A percentile compares a stretch with the other conserved stretches of the same genome.
Conservation (phyloP, 306 rosid species). For the Trifolium fragiferum region DNA sequence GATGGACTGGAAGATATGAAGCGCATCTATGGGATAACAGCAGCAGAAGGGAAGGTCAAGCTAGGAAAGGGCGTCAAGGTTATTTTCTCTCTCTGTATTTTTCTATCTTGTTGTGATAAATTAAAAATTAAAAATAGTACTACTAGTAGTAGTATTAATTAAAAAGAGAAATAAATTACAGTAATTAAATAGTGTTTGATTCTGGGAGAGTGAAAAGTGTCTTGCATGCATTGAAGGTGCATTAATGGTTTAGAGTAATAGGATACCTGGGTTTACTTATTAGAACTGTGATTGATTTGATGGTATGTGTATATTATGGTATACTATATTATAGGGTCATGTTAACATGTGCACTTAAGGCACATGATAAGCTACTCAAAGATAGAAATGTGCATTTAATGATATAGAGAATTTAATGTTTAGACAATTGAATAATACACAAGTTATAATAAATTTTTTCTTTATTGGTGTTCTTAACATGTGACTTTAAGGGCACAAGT, state of each 20-base stretch:
- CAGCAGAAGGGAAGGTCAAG: conserved; percentile 99
- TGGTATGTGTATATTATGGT: background rate
- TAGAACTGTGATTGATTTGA: conserved; percentile 20
- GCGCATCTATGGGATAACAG: conserved; percentile 99
- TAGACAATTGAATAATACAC: too few species aligned
- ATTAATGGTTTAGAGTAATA: conserved; percentile 43
- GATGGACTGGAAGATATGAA: conserved; percentile 99
- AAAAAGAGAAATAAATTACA: background rate
- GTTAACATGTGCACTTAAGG: too few species aligned
- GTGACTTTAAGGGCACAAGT: too few species aligned
- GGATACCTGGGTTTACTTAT: conserved; percentile 55
- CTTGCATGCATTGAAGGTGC: conserved; percentile 63
- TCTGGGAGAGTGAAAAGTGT: conserved; percentile 42
- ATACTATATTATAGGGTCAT: background rate
- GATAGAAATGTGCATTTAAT: too few species aligned
- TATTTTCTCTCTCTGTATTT: background rate
- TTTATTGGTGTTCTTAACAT: too few species aligned
- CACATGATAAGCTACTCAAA: too few species aligned
- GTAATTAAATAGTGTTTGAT: conserved; percentile 12
- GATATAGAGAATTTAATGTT: too few species aligned
- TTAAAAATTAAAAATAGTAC: background rate
- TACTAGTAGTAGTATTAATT: too few species aligned
- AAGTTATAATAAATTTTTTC: too few species aligned
- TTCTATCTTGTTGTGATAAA: background rate
- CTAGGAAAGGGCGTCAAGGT: conserved; percentile 99